phyloP scores from a whole-genome alignment of 1,139 yeast species.

The Blastobotrys indianensis region DNA sequence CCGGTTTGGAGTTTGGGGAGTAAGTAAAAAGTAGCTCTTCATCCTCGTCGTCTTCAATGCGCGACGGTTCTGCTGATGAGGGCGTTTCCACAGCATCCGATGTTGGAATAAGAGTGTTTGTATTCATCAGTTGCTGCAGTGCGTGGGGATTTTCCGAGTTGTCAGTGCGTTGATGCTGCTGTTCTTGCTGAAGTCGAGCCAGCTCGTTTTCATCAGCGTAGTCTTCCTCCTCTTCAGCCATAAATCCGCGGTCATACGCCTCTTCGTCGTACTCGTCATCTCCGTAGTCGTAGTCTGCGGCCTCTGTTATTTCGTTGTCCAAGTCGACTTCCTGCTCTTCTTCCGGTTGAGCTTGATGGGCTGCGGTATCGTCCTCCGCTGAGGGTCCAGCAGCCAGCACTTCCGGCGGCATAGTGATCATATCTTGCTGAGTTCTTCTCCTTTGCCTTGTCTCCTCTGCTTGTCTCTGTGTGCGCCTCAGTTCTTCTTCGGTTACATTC shows the following conservation, averaged over 20 bases:
- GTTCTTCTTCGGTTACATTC: too few species aligned
- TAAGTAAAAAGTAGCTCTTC: conserved; percentile 13
- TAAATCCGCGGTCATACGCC: conserved; percentile 16
- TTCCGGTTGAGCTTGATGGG: conserved; percentile 17
- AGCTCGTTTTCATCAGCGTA: conserved; percentile 15
- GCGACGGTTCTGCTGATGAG: neutral
- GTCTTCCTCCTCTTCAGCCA: conserved; percentile 15
- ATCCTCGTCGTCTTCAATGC: conserved; percentile 10
- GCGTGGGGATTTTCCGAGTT: neutral
- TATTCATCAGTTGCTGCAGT: conserved; percentile 4
- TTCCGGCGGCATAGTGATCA: too few species aligned
- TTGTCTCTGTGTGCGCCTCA: too few species aligned
- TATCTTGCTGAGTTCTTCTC: too few species aligned
- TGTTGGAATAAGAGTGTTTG: neutral
- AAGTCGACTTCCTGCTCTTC: conserved; percentile 13
- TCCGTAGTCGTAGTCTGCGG: conserved; percentile 20
- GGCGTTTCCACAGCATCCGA: neutral
- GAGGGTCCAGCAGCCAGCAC: too few species aligned
- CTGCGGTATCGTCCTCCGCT: conserved; percentile 16
- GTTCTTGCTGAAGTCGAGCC: neutral
- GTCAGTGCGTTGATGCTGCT: neutral
- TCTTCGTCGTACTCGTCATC: conserved; percentile 19
- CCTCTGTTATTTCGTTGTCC: conserved; percentile 23
- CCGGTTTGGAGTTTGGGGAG: neutral
- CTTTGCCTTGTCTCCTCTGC: too few species aligned